Evolutionary conservation across 352 stramenopile species (phyloP).

Genomic region (Globisporangium radiosum): DNA sequence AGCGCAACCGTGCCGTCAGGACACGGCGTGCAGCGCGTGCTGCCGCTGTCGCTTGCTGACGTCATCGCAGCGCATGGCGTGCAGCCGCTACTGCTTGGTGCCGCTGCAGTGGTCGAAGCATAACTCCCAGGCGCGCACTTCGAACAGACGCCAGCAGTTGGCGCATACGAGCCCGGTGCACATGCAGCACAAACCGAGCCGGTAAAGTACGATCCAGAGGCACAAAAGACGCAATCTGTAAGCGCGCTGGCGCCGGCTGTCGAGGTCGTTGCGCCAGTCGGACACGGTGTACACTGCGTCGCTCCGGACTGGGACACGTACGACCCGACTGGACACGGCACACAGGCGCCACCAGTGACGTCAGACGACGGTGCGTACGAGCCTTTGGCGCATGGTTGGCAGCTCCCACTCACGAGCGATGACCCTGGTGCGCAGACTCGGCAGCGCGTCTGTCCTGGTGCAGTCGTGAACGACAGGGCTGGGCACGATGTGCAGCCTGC

Average conservation of each 20-base stretch:
- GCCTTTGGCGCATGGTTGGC: slow-evolving; percentile 29
- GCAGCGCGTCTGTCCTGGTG: slow-evolving; percentile 25
- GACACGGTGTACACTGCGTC: slow-evolving; percentile 23
- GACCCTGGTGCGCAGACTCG: slow-evolving; percentile 22
- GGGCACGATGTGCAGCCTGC: slow-evolving; percentile 29
- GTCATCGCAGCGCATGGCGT: slow-evolving; percentile 39
- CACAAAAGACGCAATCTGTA: slow-evolving; percentile 31
- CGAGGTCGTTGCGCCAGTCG: slow-evolving; percentile 26
- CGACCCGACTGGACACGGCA: slow-evolving; percentile 32
- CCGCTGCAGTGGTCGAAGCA: slow-evolving; percentile 8
- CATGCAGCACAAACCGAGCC: slow-evolving; percentile 21
- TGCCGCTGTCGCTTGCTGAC: slow-evolving; percentile 14
- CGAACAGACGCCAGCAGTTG: slow-evolving; percentile 25
- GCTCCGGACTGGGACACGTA: slow-evolving; percentile 22
- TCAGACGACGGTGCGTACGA: slow-evolving; percentile 19
- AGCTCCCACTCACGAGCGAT: slow-evolving; percentile 16
- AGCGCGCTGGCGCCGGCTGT: slow-evolving; percentile 15
- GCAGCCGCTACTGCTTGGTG: slow-evolving; percentile 15
- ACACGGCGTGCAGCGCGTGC: slow-evolving; percentile 29
- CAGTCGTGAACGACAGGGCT: slow-evolving; percentile 26
- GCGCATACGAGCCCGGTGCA: slow-evolving; percentile 14
- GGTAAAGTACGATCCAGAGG: slow-evolving; percentile 22
- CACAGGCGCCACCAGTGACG: slow-evolving; percentile 27
- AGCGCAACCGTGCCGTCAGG: slow-evolving; percentile 33
- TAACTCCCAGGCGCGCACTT: slow-evolving; percentile 42